A percentile compares a stretch with the other conserved stretches of the same genome.
These are phyloP conservation scores for Calophaca sinica DNA, from an alignment of 306 rosid genomes.

Conservation along the genomic window DNA sequence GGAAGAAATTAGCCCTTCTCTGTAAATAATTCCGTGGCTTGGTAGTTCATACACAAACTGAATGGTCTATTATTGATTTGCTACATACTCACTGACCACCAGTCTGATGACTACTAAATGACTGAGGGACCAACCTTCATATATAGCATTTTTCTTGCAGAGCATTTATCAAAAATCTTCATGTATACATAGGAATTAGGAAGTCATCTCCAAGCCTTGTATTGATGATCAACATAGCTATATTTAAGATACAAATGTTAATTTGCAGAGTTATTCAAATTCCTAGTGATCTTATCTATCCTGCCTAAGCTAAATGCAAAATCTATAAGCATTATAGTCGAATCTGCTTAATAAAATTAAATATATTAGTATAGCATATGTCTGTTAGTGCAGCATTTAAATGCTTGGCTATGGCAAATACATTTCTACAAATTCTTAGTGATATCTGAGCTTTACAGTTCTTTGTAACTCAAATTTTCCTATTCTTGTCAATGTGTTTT, in stretches of 20 bases:
- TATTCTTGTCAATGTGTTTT: conserved; percentile 34
- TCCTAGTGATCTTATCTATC: conserved; percentile 36
- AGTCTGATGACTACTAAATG: conserved; percentile 37
- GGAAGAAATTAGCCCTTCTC: conserved; percentile 34
- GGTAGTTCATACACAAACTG: conserved; percentile 21
- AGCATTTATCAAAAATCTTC: conserved; percentile 12
- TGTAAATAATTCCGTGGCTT: conserved; percentile 17
- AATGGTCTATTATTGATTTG: conserved; percentile 32
- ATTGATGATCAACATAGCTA: conserved; percentile 26
- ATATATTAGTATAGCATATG: conserved; percentile 8
- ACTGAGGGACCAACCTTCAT: conserved; percentile 19
- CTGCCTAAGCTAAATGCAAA: conserved; percentile 20
- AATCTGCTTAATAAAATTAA: conserved; percentile 44
- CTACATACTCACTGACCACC: neutral
- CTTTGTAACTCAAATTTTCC: conserved; percentile 32
- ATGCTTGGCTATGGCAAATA: conserved; percentile 32
- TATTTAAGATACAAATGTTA: conserved; percentile 1
- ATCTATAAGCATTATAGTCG: conserved; percentile 9
- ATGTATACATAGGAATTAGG: conserved; percentile 18
- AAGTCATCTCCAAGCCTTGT: conserved; percentile 34
- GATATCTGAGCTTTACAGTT: conserved; percentile 34
- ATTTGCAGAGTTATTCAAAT: conserved; percentile 27
- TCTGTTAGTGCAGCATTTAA: conserved; percentile 30
- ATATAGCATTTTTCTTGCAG: conserved; percentile 12
- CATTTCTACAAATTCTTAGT: conserved; percentile 9